These are phyloP conservation scores for Trametes gibbosa DNA, from an alignment of 768 basidiomycete genomes.

Conservation along the genomic window DNA sequence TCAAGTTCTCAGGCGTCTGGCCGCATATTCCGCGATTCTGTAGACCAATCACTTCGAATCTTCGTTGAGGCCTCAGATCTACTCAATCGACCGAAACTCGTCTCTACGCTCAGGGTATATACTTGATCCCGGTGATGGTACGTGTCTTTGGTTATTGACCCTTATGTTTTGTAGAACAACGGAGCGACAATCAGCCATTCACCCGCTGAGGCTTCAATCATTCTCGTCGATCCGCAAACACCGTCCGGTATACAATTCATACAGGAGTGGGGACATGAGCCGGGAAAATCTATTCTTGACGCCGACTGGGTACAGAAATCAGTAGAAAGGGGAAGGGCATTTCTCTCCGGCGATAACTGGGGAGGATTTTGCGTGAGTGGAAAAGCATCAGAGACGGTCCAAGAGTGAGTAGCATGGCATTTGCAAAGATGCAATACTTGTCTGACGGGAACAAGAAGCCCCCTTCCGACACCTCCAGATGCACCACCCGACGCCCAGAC, in stretches of 20 bases:
- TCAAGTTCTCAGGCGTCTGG: background rate
- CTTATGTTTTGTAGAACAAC: slow-evolving; percentile 39
- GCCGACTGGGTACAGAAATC: slow-evolving; percentile 52
- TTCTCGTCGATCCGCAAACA: slow-evolving; percentile 55
- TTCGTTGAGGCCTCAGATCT: slow-evolving; percentile 60
- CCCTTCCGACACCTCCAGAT: slow-evolving; percentile 59
- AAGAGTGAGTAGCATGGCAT: slow-evolving; percentile 43
- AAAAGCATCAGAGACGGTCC: slow-evolving; percentile 11
- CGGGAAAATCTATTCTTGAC: slow-evolving; percentile 47
- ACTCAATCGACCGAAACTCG: slow-evolving; percentile 46
- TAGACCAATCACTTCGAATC: slow-evolving; percentile 39
- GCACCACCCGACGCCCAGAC: slow-evolving; percentile 37
- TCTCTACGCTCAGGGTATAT: slow-evolving; percentile 32
- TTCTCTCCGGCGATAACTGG: slow-evolving; percentile 43
- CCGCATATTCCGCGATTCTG: slow-evolving; percentile 1
- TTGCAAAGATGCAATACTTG: background rate
- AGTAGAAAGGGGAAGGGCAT: slow-evolving; percentile 39
- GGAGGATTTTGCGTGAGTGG: slow-evolving; percentile 17
- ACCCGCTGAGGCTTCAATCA: slow-evolving; percentile 51
- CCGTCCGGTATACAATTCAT: slow-evolving; percentile 55
- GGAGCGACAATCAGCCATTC: slow-evolving; percentile 54
- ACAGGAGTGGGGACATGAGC: slow-evolving; percentile 54
- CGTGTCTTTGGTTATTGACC: background rate
- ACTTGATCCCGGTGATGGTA: background rate
- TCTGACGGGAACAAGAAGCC: slow-evolving; percentile 42